Conservation (phyloP, 1,284 basidiomycete species). For the Rhodotorula sp. region DNA sequence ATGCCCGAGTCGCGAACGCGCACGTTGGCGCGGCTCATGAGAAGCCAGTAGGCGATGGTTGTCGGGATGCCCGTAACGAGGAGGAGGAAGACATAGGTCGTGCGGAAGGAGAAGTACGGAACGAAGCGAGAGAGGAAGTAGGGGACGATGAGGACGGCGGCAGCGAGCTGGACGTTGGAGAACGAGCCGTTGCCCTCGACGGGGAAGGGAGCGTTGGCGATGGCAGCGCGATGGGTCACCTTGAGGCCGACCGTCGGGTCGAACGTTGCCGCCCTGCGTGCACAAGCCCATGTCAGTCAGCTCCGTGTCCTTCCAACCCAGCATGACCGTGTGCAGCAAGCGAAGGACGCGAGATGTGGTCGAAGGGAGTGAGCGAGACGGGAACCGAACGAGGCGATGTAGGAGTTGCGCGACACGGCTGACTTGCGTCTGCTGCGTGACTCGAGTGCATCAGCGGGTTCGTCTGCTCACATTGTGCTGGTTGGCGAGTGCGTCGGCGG, state of each 20-base stretch:
- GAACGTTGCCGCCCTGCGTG: conserved; percentile 15
- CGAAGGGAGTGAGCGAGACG: background rate
- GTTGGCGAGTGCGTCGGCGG: too few species aligned
- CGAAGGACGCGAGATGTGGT: background rate
- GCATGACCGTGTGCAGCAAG: too few species aligned
- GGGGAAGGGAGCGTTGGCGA: conserved; percentile 74
- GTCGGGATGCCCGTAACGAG: conserved; percentile 72
- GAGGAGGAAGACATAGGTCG: conserved; percentile 68
- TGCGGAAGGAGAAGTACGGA: conserved; percentile 68
- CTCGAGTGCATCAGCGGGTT: too few species aligned
- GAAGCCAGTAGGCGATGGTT: conserved; percentile 82
- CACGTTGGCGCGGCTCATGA: conserved; percentile 74
- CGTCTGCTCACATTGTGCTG: too few species aligned
- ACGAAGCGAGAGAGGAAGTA: conserved; percentile 65
- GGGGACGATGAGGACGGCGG: conserved; percentile 67
- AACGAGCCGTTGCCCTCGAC: conserved; percentile 66
- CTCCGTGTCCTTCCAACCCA: background rate
- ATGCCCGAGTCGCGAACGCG: conserved; percentile 75
- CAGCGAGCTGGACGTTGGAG: conserved; percentile 64
- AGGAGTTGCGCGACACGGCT: background rate
- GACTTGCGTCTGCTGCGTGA: background rate
- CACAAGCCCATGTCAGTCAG: background rate
- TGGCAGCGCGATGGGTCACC: conserved; percentile 34
- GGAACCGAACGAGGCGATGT: background rate
- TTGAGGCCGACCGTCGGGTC: conserved; percentile 37